phyloP scores from a whole-genome alignment of 2,329 filamentous ascomycete genomes.

The Fusarium sp. region DNA sequence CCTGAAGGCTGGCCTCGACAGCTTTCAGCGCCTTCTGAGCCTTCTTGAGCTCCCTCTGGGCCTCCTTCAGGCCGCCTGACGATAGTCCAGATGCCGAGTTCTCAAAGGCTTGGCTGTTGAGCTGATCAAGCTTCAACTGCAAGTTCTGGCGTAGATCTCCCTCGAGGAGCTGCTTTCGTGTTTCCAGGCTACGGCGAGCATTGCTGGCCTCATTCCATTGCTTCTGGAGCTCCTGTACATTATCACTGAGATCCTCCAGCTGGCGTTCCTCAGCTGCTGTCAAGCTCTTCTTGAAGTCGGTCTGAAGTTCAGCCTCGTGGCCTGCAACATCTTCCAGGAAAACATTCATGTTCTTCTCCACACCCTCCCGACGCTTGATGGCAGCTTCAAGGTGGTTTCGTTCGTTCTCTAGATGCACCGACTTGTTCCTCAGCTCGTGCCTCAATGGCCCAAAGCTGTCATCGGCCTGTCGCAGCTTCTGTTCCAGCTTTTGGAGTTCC shows the following conservation, averaged over 20 bases:
- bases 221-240: constrained; percentile 79
- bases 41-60: constrained; percentile 84
- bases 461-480: constrained; percentile 81
- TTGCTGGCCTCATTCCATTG: constrained; percentile 81
- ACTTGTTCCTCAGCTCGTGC: constrained; percentile 80
- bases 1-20: constrained; percentile 75
- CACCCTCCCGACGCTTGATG: constrained; percentile 70
- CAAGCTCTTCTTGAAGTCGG: constrained; percentile 93
- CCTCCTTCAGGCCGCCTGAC: constrained; percentile 78
- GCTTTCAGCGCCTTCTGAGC: constrained; percentile 75
- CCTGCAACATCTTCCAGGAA: constrained; percentile 80
- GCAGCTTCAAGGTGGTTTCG: constrained; percentile 80
- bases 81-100: constrained; percentile 68
- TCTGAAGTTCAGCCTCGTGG: constrained; percentile 82
- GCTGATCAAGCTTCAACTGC: constrained; percentile 85
- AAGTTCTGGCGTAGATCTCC: constrained; percentile 91
- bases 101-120: constrained; percentile 82
- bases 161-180: constrained; percentile 84
- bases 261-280: constrained; percentile 84
- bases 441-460: constrained; percentile 84
- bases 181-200: constrained; percentile 81
- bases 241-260: constrained; percentile 76
- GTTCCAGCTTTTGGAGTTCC: constrained; percentile 84
- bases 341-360: constrained; percentile 80
- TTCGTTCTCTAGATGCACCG: constrained; percentile 78